Base-by-base conservation (phyloP, 331 rosid species). In the Telfairia occidentalis region DNA sequence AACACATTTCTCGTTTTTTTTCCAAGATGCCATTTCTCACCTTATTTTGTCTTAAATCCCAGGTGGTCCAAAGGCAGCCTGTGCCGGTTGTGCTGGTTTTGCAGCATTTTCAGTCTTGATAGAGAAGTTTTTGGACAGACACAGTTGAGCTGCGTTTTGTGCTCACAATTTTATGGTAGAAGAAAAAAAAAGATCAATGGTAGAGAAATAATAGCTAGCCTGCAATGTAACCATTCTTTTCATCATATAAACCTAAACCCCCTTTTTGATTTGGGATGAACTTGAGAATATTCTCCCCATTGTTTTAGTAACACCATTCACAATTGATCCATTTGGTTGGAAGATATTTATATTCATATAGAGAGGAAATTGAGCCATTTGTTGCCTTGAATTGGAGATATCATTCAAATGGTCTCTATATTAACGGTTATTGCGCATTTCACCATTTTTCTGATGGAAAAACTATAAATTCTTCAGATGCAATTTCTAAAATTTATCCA, bases 51-150 rank as follows among this genome's bases (percentile, higher is more conserved):
- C 11, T 65, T 70, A 35, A 18, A 65, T 79, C 78, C 57, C 84
- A 91, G 98, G 92, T 75, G 97, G 98, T 79, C 96, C 96, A 42
- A 89, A 87, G 82, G 96, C 97, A 40, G 93, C 97, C 40, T 94
- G 98, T 45, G 84, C 35, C 7, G 98, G 98, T 37, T 94, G 98
- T 73, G 98, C 95, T 34, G 96, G 97, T 37, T 94, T 94, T 81
- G 95, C 98, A 2, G 91, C 98, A 65, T 94, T 94, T 83, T 94
- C 96, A 19, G 96, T 88, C 9, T 43, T 87, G 37, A 94, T 89
- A 76, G 98, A 94, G 85, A 94, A 94, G 83, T 94, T 94, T 81
- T 79, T 88, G 78, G 98, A 94, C 40, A 84, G 98, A 45, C 97
- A 88, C 32, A 81, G 82, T 74, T 90, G 83, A 78, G 65, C 71